Evolutionary conservation across 2,329 filamentous ascomycete species (phyloP).

Genomic region (Aureobasidium sp.): DNA sequence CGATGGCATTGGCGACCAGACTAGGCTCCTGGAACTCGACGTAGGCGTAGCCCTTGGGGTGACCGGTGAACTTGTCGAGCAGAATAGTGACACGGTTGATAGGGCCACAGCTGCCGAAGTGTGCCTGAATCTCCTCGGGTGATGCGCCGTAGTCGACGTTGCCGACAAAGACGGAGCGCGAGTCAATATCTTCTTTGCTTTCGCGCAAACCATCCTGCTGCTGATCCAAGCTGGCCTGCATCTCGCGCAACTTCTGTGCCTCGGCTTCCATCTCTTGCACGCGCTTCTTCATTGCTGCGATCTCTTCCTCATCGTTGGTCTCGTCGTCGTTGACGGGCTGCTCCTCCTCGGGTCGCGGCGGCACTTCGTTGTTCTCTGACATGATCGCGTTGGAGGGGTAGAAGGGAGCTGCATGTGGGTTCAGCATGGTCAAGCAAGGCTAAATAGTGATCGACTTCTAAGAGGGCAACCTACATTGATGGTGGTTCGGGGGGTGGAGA

Average conservation of each 20-base stretch:
- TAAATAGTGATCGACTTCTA: neutral
- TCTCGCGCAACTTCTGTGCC: slow-evolving; percentile 47
- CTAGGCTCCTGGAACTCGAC: slow-evolving; percentile 95
- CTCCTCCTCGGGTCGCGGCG: slow-evolving; percentile 21
- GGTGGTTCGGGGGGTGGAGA: neutral
- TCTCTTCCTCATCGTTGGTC: slow-evolving; percentile 33
- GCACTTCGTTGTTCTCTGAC: slow-evolving; percentile 23
- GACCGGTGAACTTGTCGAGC: slow-evolving; percentile 95
- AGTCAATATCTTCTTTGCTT: slow-evolving; percentile 92
- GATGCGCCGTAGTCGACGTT: slow-evolving; percentile 98
- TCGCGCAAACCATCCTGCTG: slow-evolving; percentile 77
- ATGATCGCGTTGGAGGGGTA: slow-evolving; percentile 17
- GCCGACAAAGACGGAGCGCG: slow-evolving; percentile 92
- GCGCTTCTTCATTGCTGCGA: slow-evolving; percentile 47
- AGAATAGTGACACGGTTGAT: slow-evolving; percentile 98
- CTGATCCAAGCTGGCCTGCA: slow-evolving; percentile 64
- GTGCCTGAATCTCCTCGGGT: slow-evolving; percentile 95
- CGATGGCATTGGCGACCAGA: slow-evolving; percentile 85
- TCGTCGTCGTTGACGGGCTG: slow-evolving; percentile 27
- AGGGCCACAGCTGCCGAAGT: slow-evolving; percentile 93
- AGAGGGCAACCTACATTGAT: neutral
- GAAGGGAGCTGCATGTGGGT: slow-evolving; percentile 8
- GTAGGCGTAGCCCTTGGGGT: slow-evolving; percentile 99
- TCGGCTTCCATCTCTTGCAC: slow-evolving; percentile 54
- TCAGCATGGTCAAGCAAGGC: neutral